These are phyloP conservation scores for Krasilnikovozyma curviuscula DNA, from an alignment of 768 basidiomycete species.

Conservation along the genomic window DNA sequence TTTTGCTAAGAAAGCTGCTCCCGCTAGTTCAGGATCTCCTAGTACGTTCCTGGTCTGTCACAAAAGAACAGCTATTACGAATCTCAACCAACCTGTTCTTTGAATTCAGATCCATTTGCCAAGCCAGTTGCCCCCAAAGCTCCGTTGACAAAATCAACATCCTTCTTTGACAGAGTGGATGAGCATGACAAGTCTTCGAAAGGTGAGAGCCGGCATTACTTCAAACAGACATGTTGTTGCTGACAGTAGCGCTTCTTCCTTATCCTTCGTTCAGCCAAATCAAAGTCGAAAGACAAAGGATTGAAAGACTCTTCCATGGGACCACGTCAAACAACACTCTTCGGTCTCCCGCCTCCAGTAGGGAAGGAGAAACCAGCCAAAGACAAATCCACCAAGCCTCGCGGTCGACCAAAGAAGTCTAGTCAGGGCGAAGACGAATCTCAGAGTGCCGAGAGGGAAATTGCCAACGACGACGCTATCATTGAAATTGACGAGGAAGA, in stretches of 20 bases:
- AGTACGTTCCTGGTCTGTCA: too few species aligned
- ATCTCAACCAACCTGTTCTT: too few species aligned
- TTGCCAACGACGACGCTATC: too few species aligned
- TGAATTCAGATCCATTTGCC: slow-evolving; percentile 1
- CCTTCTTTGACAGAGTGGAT: slow-evolving; percentile 11
- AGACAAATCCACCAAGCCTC: too few species aligned
- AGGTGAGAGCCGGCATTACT: background rate
- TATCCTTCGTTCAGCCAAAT: background rate
- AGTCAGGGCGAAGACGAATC: too few species aligned
- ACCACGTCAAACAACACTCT: slow-evolving; percentile 40
- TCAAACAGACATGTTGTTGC: background rate
- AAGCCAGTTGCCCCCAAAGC: slow-evolving; percentile 3
- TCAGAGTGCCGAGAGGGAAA: too few species aligned
- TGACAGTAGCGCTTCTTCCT: background rate
- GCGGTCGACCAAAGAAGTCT: too few species aligned
- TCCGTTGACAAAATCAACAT: background rate
- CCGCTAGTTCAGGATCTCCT: too few species aligned
- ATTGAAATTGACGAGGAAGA: too few species aligned
- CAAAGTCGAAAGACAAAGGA: slow-evolving; percentile 23
- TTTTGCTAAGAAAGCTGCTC: too few species aligned
- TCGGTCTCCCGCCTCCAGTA: slow-evolving; percentile 36
- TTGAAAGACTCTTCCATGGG: slow-evolving; percentile 28
- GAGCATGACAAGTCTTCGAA: background rate
- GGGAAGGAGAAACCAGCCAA: too few species aligned
- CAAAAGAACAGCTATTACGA: too few species aligned